These are phyloP conservation scores for Aechmea fasciata DNA, from an alignment of 176 grass and related monocot genomes.

Conservation along the genomic window DNA sequence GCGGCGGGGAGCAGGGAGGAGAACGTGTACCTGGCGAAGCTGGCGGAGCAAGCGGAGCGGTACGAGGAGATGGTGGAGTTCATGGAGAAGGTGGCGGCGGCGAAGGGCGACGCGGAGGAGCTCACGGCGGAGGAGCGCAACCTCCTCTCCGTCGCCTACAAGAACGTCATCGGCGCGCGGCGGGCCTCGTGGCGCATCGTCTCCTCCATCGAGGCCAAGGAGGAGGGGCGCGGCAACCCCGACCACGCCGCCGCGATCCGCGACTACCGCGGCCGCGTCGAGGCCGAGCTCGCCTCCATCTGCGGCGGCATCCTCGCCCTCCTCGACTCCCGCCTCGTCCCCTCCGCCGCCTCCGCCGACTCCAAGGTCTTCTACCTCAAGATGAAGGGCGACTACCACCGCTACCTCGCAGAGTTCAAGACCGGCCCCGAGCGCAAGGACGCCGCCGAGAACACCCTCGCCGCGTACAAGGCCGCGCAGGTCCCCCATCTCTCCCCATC, in stretches of 20 bases:
- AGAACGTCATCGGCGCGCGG: constrained; percentile 17
- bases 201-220: constrained; percentile 14
- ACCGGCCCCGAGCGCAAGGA: constrained; percentile 14
- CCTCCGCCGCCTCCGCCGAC: constrained; percentile 4
- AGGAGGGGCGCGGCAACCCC: constrained; percentile 11
- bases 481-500: not conserved
- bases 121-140: constrained; percentile 20
- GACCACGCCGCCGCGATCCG: constrained; percentile 8
- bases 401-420: constrained; percentile 20
- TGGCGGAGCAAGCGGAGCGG: not conserved
- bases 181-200: constrained; percentile 14
- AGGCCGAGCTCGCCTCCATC: constrained; percentile 15
- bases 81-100: constrained; percentile 14
- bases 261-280: not conserved
- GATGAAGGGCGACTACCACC: constrained; percentile 25
- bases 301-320: constrained; percentile 20
- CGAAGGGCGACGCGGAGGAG: not conserved
- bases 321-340: constrained; percentile 16
- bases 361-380: constrained; percentile 21
- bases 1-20: not conserved
- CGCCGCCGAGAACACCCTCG: constrained; percentile 10
- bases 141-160: constrained; percentile 13
- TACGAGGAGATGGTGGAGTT: constrained; percentile 18
- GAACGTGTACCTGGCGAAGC: not conserved
- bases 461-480: constrained; percentile 20